A percentile compares a stretch with the other conserved stretches of the same genome.
phyloP scores from a whole-genome alignment of 2,329 filamentous ascomycete genomes.

The Xylariaceae sp. region DNA sequence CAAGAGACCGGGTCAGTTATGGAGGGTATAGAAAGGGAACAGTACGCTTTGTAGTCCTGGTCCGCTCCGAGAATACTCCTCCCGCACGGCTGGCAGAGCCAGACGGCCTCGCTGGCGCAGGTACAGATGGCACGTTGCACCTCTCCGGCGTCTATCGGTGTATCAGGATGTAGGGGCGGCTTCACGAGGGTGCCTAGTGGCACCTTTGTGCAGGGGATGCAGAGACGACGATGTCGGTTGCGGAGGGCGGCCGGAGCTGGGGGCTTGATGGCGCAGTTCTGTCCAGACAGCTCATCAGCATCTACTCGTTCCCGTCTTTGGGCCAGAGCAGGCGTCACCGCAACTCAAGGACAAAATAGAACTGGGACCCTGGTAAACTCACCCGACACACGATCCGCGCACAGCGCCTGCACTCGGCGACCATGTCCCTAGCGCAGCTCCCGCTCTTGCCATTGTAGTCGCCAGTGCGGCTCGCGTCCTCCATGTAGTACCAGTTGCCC shows the following conservation, averaged over 20 bases:
- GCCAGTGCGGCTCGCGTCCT: slow-evolving; percentile 37
- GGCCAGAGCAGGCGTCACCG: too few species aligned
- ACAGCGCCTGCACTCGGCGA: slow-evolving; percentile 77
- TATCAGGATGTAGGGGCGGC: slow-evolving; percentile 38
- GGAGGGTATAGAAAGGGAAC: slow-evolving; percentile 6
- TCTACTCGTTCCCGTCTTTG: too few species aligned
- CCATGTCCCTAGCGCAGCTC: slow-evolving; percentile 82
- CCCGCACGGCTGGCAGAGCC: slow-evolving; percentile 84
- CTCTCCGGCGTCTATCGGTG: slow-evolving; percentile 47
- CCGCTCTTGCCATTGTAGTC: slow-evolving; percentile 64
- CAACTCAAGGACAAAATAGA: too few species aligned
- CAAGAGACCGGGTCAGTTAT: not conserved
- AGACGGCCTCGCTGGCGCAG: slow-evolving; percentile 58
- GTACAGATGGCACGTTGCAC: slow-evolving; percentile 54
- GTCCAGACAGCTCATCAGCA: slow-evolving; percentile 3
- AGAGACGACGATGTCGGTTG: slow-evolving; percentile 77
- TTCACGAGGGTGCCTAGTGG: slow-evolving; percentile 57
- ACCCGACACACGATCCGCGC: slow-evolving; percentile 76
- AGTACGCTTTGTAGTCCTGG: slow-evolving; percentile 54
- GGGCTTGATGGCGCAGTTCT: slow-evolving; percentile 90
- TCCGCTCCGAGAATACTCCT: slow-evolving; percentile 61
- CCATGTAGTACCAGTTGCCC: slow-evolving; percentile 57
- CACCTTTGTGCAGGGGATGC: slow-evolving; percentile 67
- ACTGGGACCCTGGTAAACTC: slow-evolving; percentile 36
- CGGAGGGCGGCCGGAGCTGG: slow-evolving; percentile 64